Evolutionary conservation across 2,329 filamentous ascomycete species (phyloP).

Genomic region (Colletotrichum sp.): DNA sequence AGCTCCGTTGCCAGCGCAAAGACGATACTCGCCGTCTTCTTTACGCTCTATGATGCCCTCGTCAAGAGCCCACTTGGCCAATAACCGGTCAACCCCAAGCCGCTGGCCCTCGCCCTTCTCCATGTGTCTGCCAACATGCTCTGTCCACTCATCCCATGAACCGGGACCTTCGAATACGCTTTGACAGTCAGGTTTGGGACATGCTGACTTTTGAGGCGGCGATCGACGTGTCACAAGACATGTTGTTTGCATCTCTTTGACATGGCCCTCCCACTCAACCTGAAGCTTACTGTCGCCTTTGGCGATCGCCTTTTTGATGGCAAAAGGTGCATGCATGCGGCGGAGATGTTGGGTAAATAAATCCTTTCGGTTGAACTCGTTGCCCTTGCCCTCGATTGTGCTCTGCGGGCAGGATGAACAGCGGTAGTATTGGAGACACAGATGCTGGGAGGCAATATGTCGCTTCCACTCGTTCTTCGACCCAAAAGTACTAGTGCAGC

Average conservation of each 20-base stretch:
- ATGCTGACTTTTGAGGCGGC: slow-evolving; percentile 74
- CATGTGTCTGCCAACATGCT: slow-evolving; percentile 90
- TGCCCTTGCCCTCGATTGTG: slow-evolving; percentile 60
- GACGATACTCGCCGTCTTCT: slow-evolving; percentile 60
- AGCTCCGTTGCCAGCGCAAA: slow-evolving; percentile 49
- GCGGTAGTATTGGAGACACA: slow-evolving; percentile 71
- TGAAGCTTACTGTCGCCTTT: slow-evolving; percentile 66
- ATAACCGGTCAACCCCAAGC: slow-evolving; percentile 61
- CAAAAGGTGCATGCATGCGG: slow-evolving; percentile 85
- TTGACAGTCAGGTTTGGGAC: slow-evolving; percentile 74
- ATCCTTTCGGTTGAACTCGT: slow-evolving; percentile 92
- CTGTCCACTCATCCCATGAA: slow-evolving; percentile 90
- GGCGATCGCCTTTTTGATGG: slow-evolving; percentile 62
- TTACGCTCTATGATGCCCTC: slow-evolving; percentile 67
- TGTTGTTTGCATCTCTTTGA: slow-evolving; percentile 73
- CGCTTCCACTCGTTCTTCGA: slow-evolving; percentile 99
- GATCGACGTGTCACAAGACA: slow-evolving; percentile 75
- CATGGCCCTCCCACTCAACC: slow-evolving; percentile 67
- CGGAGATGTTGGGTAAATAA: slow-evolving; percentile 94
- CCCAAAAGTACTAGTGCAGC: slow-evolving; percentile 82
- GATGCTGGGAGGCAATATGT: slow-evolving; percentile 89
- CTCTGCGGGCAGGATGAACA: slow-evolving; percentile 66
- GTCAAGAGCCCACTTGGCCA: slow-evolving; percentile 67
- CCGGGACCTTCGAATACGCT: slow-evolving; percentile 72
- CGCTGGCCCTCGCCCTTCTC: slow-evolving; percentile 71